These are phyloP conservation scores for Lactifluus rugatus DNA, from an alignment of 768 basidiomycete species.

Conservation along the genomic window DNA sequence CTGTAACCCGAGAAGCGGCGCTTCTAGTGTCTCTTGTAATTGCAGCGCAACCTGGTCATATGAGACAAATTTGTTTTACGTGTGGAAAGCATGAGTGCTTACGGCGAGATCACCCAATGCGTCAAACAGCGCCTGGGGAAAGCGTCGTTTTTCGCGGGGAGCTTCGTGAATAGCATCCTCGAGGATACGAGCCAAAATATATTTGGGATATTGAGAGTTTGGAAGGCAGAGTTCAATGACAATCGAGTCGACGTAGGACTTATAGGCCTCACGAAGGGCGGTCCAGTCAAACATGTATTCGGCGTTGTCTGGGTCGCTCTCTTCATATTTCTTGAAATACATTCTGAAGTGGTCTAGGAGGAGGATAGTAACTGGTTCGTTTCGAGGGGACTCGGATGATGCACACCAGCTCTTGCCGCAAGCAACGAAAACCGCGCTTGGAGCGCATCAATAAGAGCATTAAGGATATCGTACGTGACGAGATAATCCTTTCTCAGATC, in stretches of 20 bases:
- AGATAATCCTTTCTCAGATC: constrained; percentile 51
- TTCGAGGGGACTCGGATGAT: constrained; percentile 13
- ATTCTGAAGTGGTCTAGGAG: constrained; percentile 56
- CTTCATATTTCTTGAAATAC: constrained; percentile 49
- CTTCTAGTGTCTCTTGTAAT: constrained; percentile 54
- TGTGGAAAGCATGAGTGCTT: constrained; percentile 19
- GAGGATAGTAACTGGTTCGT: neutral
- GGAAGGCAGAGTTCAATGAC: constrained; percentile 78
- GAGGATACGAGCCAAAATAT: constrained; percentile 55
- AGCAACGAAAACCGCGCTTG: constrained; percentile 61
- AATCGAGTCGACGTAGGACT: constrained; percentile 76
- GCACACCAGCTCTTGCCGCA: constrained; percentile 60
- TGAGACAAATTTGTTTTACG: neutral
- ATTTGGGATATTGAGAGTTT: constrained; percentile 52
- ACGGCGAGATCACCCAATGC: constrained; percentile 77
- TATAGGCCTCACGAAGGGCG: constrained; percentile 50
- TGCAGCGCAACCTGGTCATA: constrained; percentile 49
- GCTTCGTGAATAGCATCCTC: constrained; percentile 65
- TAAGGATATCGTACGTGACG: constrained; percentile 53
- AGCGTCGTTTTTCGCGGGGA: constrained; percentile 62
- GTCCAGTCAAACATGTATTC: constrained; percentile 59
- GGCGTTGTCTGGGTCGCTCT: constrained; percentile 33
- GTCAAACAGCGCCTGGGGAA: constrained; percentile 73
- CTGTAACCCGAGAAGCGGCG: constrained; percentile 47
- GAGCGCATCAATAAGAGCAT: constrained; percentile 45